Evolutionary conservation across 805 yeast genomes (phyloP), one percentile per base, ranked within the genome.

Genomic region (Wickerhamomyces chaumierensis): DNA sequence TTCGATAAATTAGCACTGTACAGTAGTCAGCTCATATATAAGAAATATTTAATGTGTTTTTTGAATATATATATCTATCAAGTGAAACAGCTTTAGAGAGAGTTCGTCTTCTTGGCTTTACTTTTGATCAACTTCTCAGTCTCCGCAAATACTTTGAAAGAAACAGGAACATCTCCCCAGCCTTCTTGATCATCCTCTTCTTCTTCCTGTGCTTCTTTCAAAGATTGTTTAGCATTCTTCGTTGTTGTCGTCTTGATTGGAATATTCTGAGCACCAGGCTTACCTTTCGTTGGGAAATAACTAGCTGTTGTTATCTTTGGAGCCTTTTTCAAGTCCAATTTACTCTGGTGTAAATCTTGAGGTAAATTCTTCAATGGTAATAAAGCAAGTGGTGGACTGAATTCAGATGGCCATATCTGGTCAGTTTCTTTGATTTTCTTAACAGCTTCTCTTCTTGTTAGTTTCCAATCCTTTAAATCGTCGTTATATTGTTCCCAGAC

Each of bases 401-500:
- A 76, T 38, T 70, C 73, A 3, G 52, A 52, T 0, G 88, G 90
- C 90, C 90, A 81, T 36, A 60, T 51, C 28, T 68, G 73, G 18
- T 59, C 56, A 1, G 63, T 59, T 33, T 52, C 48, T 16, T 61
- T 59, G n/a, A 76, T 55, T 11, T 57, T 49, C 56, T 69, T 39
- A 42, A 69, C 81, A 0, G 95, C 96, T 40, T 66, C 56, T 31
- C 59, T 60, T 16, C 94, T 64, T 51, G 66, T 60, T 2, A 45
- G 54, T 50, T 77, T 75, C 95, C 96, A 92, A 27, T 85, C 85
- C 45, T 75, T 78, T 36, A 88, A 52, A 55, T 92, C 97, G 38
- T 90, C 96, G 47, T 81, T 79, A 56, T 75, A 90, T 39, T 84
- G 62, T 50, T 88, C 96, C 97, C 97, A 92, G 2, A 90, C 97